Conservation (phyloP, 23 red algal genomes). For the Pyropia haitanensis region DNA sequence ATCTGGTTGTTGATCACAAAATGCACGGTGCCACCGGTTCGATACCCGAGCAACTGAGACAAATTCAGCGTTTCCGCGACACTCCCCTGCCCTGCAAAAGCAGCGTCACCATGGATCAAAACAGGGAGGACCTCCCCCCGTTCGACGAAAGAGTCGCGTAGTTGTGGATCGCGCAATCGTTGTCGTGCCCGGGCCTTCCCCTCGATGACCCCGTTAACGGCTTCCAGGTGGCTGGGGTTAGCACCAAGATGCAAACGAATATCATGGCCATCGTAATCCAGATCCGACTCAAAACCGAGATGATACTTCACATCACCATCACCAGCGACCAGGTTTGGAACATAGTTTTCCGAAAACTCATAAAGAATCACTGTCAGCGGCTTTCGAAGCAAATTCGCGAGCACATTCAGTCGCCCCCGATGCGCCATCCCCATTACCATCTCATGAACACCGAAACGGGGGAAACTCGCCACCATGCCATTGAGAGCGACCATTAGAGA, state of each 20-base stretch:
- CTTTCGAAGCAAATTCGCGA: slow-evolving; percentile 69
- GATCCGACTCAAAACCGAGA: slow-evolving; percentile 49
- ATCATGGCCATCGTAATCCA: slow-evolving; percentile 38
- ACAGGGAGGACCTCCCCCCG: slow-evolving; percentile 68
- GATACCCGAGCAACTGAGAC: slow-evolving; percentile 86
- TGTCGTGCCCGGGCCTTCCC: slow-evolving; percentile 94
- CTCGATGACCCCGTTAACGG: slow-evolving; percentile 87
- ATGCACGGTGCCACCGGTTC: slow-evolving; percentile 89
- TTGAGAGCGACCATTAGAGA: slow-evolving; percentile 81
- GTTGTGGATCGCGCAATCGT: slow-evolving; percentile 80
- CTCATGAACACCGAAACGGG: slow-evolving; percentile 71
- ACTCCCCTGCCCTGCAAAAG: slow-evolving; percentile 97
- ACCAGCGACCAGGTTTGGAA: slow-evolving; percentile 71
- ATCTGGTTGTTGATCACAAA: slow-evolving; percentile 99
- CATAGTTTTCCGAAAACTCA: slow-evolving; percentile 84
- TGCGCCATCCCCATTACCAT: slow-evolving; percentile 94
- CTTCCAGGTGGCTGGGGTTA: slow-evolving; percentile 95
- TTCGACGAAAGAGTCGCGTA: too few relatives aligned
- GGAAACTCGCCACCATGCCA: slow-evolving; percentile 68
- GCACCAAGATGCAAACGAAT: slow-evolving; percentile 86
- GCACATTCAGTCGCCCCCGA: slow-evolving; percentile 88
- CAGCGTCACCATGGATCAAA: slow-evolving; percentile 91
- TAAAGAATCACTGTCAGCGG: slow-evolving; percentile 88
- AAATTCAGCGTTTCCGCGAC: slow-evolving; percentile 93
- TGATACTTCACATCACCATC: slow-evolving; percentile 98